A percentile compares a stretch with the other conserved stretches of the same genome.
phyloP scores from a whole-genome alignment of 1,139 yeast genomes.

The Arxiozyma slooffiae region DNA sequence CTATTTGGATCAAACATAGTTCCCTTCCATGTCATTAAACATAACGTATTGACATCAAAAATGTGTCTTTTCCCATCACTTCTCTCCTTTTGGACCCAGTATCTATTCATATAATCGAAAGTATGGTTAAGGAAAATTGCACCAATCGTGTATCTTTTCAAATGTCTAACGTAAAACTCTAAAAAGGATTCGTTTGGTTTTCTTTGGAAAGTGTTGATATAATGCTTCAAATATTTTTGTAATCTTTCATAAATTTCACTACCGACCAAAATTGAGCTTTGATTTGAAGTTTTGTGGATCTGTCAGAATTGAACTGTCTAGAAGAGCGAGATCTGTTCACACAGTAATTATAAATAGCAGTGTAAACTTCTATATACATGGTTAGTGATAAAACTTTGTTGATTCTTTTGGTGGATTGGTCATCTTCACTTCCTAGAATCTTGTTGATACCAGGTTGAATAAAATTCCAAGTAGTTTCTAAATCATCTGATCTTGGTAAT shows the following conservation, averaged over 20 bases:
- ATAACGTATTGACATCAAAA: no score
- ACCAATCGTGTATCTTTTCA: conserved; percentile 86
- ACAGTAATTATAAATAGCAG: no score
- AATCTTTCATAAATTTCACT: conserved; percentile 76
- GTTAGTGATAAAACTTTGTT: no score
- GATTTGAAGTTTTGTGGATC: conserved; percentile 20
- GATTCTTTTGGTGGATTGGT: conserved; percentile 12
- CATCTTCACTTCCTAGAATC: conserved; percentile 46
- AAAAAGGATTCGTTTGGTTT: conserved; percentile 55
- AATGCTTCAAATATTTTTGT: conserved; percentile 53
- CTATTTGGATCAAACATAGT: conserved; percentile 65
- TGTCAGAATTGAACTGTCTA: conserved; percentile 32
- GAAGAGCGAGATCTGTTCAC: no score
- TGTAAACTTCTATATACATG: no score
- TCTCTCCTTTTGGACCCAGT: no score
- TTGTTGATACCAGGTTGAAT: conserved; percentile 66
- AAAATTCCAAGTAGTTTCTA: conserved; percentile 63
- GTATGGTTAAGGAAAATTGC: conserved; percentile 89
- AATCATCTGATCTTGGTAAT: no score
- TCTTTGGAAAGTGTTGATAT: conserved; percentile 42
- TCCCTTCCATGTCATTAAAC: no score
- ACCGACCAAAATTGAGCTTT: conserved; percentile 50
- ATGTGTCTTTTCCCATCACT: no score
- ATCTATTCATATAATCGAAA: conserved; percentile 90
- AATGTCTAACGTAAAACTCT: no score